Base-by-base conservation (phyloP, 768 basidiomycete genomes). In the Boletus edulis region DNA sequence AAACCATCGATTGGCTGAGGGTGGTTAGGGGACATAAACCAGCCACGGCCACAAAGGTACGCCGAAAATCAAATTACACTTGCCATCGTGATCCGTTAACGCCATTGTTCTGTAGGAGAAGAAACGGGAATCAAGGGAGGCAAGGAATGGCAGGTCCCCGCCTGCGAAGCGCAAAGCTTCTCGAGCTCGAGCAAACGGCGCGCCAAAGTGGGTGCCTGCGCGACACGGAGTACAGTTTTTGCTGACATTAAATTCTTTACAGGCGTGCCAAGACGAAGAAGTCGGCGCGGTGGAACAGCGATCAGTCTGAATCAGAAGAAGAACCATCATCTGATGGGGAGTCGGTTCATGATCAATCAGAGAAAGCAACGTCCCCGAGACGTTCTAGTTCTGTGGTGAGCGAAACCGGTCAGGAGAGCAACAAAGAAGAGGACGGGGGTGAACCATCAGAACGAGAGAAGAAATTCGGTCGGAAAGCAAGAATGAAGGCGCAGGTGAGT, bases 1-100 rank as follows among this genome's bases (percentile, higher is more conserved):
- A 83, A 46, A 80, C 82, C 13, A 56, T 79, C 18, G 58, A 69
- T 17, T 87, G 86, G 85, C 67, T 93, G 7, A 74, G 71, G 37
- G 83, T 84, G 52, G 72, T 74, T 38, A 67, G 67, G 51, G 67
- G 71, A 41, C 69, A 73, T 14, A 79, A 75, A 66, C 69, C 75
- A 40, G 43, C 64, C 10, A 51, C 52, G 32, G 58, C 61, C 20
- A 51, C 53, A 9, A 76, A 77, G 63, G 62, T 66, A 31, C 69
- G 50, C 34, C 18, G n/a, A 54, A 47, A 34, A 56, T 44, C 24
- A 35, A 24, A 45, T 41, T 40, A 4, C 45, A 42, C 40, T 8
- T 24, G 37, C 51, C 20, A n/a, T 20, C 20, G 35, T 46, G 49
- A 41, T 52, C 32, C 37, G 57, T 58, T 61, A 46, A 47, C 15